These are phyloP conservation scores for Apocynum venetum DNA, from an alignment of 257 asterid genomes.

Conservation along the genomic window DNA sequence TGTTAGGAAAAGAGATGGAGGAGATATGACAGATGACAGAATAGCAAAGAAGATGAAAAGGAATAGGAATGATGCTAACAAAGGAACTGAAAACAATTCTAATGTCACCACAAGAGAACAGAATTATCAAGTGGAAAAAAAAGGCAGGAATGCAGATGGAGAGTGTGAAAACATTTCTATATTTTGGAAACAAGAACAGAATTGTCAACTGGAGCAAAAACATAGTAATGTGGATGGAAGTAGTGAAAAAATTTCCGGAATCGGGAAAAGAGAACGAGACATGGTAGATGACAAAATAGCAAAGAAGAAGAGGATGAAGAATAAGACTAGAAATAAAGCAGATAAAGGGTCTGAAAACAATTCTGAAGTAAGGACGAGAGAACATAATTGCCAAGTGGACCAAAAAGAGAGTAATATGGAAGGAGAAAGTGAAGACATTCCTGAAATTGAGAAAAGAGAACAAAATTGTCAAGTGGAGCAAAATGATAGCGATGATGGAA, in stretches of 20 bases:
- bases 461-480: background rate
- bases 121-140: background rate
- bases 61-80: background rate
- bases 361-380: background rate
- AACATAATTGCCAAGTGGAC: background rate
- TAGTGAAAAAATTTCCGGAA: background rate
- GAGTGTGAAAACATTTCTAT: background rate
- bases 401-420: background rate
- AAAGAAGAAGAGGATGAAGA: background rate
- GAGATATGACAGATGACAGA: background rate
- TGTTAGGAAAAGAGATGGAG: background rate
- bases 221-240: background rate
- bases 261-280: background rate
- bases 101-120: background rate
- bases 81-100: background rate
- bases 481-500: background rate
- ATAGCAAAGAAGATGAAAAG: background rate
- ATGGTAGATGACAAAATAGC: background rate
- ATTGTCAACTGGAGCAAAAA: background rate
- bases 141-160: background rate
- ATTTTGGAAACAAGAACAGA: slow-evolving; percentile 3
- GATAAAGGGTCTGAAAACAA: background rate
- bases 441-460: slow-evolving; percentile 4
- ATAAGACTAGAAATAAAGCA: background rate
- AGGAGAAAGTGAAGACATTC: background rate